Evolutionary conservation across 1,139 yeast genomes (phyloP).

Genomic region (Lodderomyces margitis): DNA sequence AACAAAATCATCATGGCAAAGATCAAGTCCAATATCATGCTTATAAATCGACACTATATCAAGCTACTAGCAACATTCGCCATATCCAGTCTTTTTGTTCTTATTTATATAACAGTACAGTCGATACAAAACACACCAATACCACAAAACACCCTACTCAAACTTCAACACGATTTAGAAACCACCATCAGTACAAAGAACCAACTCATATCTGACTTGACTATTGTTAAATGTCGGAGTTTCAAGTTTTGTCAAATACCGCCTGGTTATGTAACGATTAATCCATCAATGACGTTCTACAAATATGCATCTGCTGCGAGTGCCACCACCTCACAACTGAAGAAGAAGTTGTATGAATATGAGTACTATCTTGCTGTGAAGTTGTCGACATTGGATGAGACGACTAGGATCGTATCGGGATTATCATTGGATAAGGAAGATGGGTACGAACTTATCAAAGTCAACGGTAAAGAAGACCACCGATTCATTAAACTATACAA

Average conservation of each 20-base stretch:
- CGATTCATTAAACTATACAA: slow-evolving; percentile 11
- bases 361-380: slow-evolving; percentile 18
- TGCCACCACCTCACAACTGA: too few species aligned
- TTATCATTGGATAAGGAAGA: slow-evolving; percentile 13
- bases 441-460: slow-evolving; percentile 9
- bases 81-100: neutral
- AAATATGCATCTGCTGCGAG: neutral
- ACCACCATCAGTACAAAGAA: neutral
- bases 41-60: slow-evolving; percentile 11
- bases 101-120: slow-evolving; percentile 1
- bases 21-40: neutral
- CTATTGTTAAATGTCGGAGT: slow-evolving; percentile 11
- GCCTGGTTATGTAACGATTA: slow-evolving; percentile 10
- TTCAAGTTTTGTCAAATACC: slow-evolving; percentile 12
- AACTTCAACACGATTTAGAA: slow-evolving; percentile 5
- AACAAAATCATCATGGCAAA: too few species aligned
- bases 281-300: slow-evolving; percentile 14
- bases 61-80: slow-evolving; percentile 6
- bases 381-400: slow-evolving; percentile 12
- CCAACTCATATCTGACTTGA: slow-evolving; percentile 12
- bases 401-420: slow-evolving; percentile 17
- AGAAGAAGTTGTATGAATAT: slow-evolving; percentile 3
- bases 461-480: slow-evolving; percentile 1
- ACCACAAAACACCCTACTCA: slow-evolving; percentile 4
- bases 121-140: slow-evolving; percentile 2